A percentile compares a stretch with the other conserved stretches of the same genome.
phyloP scores from a whole-genome alignment of 345 rosid genomes.

The Aquilaria sinensis region DNA sequence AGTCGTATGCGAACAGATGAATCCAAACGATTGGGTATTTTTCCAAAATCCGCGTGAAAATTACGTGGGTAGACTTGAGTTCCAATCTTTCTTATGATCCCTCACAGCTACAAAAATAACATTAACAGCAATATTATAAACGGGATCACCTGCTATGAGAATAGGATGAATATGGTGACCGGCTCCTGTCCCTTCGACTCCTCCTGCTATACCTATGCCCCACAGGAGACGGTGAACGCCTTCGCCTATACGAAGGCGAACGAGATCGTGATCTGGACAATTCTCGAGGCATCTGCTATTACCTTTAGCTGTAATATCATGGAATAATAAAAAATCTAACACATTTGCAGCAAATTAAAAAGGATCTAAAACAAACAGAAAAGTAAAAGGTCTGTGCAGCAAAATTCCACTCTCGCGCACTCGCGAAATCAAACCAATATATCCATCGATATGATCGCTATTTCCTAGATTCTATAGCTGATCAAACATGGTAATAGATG shows the following conservation, averaged over 20 bases:
- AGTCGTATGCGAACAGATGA: conserved; percentile 19
- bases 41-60: conserved; percentile 18
- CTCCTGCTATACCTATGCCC: conserved; percentile 66
- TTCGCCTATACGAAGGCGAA: conserved; percentile 67
- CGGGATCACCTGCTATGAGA: conserved; percentile 89
- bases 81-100: conserved; percentile 33
- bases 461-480: too few species aligned
- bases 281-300: conserved; percentile 67
- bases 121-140: conserved; percentile 25
- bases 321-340: too few species aligned
- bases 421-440: too few species aligned
- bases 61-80: conserved; percentile 13
- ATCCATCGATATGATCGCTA: too few species aligned
- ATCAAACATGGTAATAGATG: too few species aligned
- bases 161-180: conserved; percentile 68
- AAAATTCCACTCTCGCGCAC: too few species aligned
- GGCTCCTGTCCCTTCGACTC: conserved; percentile 77
- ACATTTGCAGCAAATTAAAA: too few species aligned
- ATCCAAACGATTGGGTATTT: conserved; percentile 22
- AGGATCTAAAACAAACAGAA: too few species aligned
- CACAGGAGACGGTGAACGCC: conserved; percentile 67
- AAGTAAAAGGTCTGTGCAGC: too few species aligned
- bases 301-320: neutral
- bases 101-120: conserved; percentile 14
- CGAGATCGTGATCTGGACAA: conserved; percentile 70